Evolutionary conservation across 2,329 filamentous ascomycete genomes (phyloP), one percentile per base, ranked within the genome.

Genomic region (Cercospora nicotianae): DNA sequence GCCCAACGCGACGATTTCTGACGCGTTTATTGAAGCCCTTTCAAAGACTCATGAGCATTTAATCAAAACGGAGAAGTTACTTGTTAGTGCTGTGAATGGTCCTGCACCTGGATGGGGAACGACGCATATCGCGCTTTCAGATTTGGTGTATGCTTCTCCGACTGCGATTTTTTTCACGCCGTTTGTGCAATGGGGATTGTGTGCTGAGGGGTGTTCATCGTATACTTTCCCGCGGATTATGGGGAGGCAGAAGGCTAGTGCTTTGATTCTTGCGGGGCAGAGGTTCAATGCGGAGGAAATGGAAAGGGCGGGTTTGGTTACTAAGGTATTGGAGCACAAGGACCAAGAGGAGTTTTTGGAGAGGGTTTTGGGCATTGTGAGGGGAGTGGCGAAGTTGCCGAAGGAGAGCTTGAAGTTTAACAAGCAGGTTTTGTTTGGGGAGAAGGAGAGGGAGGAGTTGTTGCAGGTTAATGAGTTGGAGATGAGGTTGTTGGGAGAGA

Each of bases 101-200:
- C 72, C 72, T 12, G 72, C 72, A 3, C 69, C 69, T 0, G 72
- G 72, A 18, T 70, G 53, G 66, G 60, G 63, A 4, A 66, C 66
- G 1, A 66, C 57, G 6, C 66, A 69, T 23, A 69, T 74, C 10
- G 68, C 72, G 3, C 64, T 74, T 3, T 69, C 65, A 5, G 72
- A 74, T 53, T 42, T 74, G n/a, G 72, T 74, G 23, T 74, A 74
- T 39, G 66, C 72, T 9, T 64, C 66, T 7, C 69, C 69, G 1
- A 63, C 67, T n/a, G 68, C 71, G 3, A 60, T 70, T 5, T 74
- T 74, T 67, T 72, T 74, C 67, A 74, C 72, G 18, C 72, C 72
- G 7, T 74, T 74, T 51, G 72, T 72, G 20, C 71, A 74, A 57
- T 72, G 71, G 71, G 72, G 72, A 2, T 39, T 74, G 0, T 74